Base-by-base conservation (phyloP, 2,329 filamentous ascomycete genomes). In the Fusarium zealandicum region DNA sequence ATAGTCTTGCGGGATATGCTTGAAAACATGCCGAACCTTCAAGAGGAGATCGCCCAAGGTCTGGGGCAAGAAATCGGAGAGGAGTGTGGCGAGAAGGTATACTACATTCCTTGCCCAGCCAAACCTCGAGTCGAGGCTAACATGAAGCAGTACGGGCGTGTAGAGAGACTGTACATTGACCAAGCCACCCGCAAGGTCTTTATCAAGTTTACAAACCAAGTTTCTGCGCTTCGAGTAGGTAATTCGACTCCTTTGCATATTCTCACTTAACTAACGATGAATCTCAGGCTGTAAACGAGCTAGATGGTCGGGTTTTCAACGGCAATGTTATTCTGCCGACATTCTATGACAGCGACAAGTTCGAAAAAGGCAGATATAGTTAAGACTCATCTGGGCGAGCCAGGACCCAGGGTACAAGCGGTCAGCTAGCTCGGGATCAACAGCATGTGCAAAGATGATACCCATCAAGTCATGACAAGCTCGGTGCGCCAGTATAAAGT, bases 1-100 rank as follows among this genome's bases (percentile, higher is more conserved):
- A 84, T 98, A 43, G 86, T 96, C 38, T 76, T 97, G 14, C 82
- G 83, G 46, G 88, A 90, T 42, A 97, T 98, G 90, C 82, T 98
- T 1, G 87, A 95, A 57, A 90, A 89, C 6, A 87, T 98, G 80
- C 82, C 77, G 2, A 79, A 96, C 69, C 76, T 96, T 37, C 83
- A 88, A 51, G 81, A 80, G n/a, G 93, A 97, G 72, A 85, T 96
- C 41, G 84, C 87, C 54, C 82, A 82, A 12, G 85, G 85, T 0
- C 77, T 99, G 43, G 88, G 93, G 64, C 93, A 98, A 76, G 93
- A 97, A 72, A 97, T 99, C 73, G 95, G 95, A 6, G 91, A 97
- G 69, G 91, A 96, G 70, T 97, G 96, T 73, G 88, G 87, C 42
- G 86, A 91, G 61, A 92, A 93, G 81, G 84, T 88, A 55, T 51